Base-by-base conservation (phyloP, 78 protist genomes). In the Dictyostelium citrinum region DNA sequence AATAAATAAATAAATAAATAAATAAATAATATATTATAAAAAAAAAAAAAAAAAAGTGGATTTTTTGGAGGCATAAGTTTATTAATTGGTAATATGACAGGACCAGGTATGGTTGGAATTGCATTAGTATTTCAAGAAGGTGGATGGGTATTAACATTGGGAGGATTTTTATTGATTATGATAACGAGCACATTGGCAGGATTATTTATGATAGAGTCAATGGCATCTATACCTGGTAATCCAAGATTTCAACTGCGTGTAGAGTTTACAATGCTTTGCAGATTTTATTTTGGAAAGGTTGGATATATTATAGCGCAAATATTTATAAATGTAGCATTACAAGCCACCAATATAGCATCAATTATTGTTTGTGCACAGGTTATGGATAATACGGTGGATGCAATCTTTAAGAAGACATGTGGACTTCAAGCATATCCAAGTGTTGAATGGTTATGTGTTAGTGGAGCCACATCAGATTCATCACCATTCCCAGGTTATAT, bases 21-120 rank as follows among this genome's bases (percentile, higher is more conserved):
- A 37, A 37, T 4, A 37, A 37, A 37, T 4, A 37, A 37, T n/a
- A n/a, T n/a, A 37, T 4, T 4, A 37, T 4, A 37, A 22, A 60
- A 60, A 22, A 60, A 60, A 24, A 22, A 60, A 27, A 61, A n/a
- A 39, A 61, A 61, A 29, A 84, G 91, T 46, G 91, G 91, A 51
- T 37, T 33, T 22, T 16, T 88, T 14, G 93, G 93, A 17, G 93
- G 93, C 17, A 75, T 76, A 22, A 68, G 83, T 76, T 71, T 88
- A 46, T 35, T 88, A 20, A 37, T 88, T 35, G 86, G 86, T 12
- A 88, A 88, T 39, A 75, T 88, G 49, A 88, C 93, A 43, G 91
- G 81, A 9, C 90, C 90, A 39, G 95, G 91, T 22, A 46, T 91
- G 79, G 95, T 91, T 17, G 90, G 85, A 0, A 91, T 91, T 45